Evolutionary conservation across 371 early-diverging fungal species (phyloP), one percentile per base, ranked within the genome.

Genomic region (Mucor saturninus): DNA sequence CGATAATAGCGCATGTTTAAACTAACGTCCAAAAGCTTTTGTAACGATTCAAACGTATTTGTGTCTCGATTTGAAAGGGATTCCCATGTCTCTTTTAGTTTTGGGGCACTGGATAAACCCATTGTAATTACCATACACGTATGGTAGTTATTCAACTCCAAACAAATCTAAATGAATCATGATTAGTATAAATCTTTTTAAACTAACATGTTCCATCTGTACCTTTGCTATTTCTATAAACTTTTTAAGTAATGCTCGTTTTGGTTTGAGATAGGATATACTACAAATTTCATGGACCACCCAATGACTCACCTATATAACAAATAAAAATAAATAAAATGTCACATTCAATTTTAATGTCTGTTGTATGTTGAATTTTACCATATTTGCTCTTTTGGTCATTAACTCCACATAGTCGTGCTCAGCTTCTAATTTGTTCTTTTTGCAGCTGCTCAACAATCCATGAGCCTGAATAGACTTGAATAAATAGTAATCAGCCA

Each of bases 151-250:
- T 74, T 82, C 68, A 74, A 69, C 21, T 74, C 79, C 3, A 72
- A 57, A 28, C 82, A 82, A 14, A 65, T 32, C 79, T 74, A 51
- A 21, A 11, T 13, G 2, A 14, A 43, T 46, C n/a, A 14, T 7
- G 3, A 2, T 46, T 46, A 26, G 48, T 21, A 7, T 21, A 11
- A 21, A 21, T 21, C 21, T 21, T 21, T 0, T 21, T 21, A 1
- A 21, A 21, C 21, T 21, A 21, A 30, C 31, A 9, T 40, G 5
- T 35, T 2, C 4, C 4, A 42, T 32, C 46, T 67, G 1, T 71
- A 78, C 81, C 71, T 76, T 78, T n/a, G 80, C 71, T 32, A 78
- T 66, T 9, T 76, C 74, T 29, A 81, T 76, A 11, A 77, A 67
- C 14, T 76, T 77, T 40, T 62, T 56, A 1, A 78, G 46, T 37